Base-by-base conservation (phyloP, 331 rosid species). In the Saraca asoca region DNA sequence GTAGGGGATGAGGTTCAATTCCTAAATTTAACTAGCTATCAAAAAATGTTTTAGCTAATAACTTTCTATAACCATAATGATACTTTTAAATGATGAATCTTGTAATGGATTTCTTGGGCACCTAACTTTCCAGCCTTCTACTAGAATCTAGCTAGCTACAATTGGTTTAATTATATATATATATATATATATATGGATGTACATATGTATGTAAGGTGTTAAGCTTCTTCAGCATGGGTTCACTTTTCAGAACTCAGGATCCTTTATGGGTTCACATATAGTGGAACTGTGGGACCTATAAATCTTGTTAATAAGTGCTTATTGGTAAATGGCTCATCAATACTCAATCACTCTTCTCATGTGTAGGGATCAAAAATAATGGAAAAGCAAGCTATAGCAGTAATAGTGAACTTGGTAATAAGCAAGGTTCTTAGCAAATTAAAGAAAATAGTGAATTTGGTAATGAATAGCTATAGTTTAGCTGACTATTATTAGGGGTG, bases 291-390 rank as follows among this genome's bases (percentile, higher is more conserved):
- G 1, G 1, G 3, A 14, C 35, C 64, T 41, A 15, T 41, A 13
- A 46, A n/a, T 16, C 37, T 56, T 38, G 10, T 0, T 39, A 24
- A 39, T 62, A 65, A 43, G 44, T 62, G 62, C 63, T 62, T 66
- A n/a, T 31, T 35, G 56, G 52, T 11, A 14, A 48, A n/a, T 19
- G 43, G 33, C 52, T 52, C 48, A 71, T 45, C 73, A 35, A 29
- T 12, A 20, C 37, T 85, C 64, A 46, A 60, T 46, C 48, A 41
- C 37, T 52, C 38, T 53, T 58, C 52, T 45, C 78, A 51, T 58
- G 42, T 79, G 73, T 91, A 92, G 98, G 85, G 66, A 68, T 54
- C 70, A 43, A 83, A 82, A 77, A 79, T 64, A 68, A 67, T 13
- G 42, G 81, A 85, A 67, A 86, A 69, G 51, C 73, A 62, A 49